Base-by-base conservation (phyloP, 345 rosid genomes). In the Citrus medica region DNA sequence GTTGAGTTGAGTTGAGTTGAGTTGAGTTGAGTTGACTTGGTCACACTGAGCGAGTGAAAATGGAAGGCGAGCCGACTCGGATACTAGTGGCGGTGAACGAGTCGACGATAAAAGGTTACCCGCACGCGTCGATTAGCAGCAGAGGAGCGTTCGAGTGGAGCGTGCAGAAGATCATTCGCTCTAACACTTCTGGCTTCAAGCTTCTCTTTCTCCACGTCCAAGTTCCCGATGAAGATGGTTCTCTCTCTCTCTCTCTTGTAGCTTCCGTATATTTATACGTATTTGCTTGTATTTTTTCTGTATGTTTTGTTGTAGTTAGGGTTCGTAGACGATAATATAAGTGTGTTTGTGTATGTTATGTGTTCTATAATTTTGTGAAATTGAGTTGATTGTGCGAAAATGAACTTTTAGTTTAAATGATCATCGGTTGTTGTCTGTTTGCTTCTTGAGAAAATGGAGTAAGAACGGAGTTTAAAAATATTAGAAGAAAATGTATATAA, bases 221-320 rank as follows among this genome's bases (percentile, higher is more conserved):
- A 88, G 97, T 94, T 67, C 97, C 93, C 30, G 98, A 96, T 80
- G 97, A 90, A 89, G 97, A 96, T 83, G 99, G 98, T 96, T 79
- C 63, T 38, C 74, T 82, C 70, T 69, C 78, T 81, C 40, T 38
- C 12, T 38, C 42, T 38, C 42, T 38, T 59, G 73, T 72, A 6
- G 40, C 46, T 67, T 12, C 9, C 42, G 38, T 17, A 64, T 51
- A 19, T 66, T n/a, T 66, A 22, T 62, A 42, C 69, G 21, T 73
- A 25, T 64, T 67, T 7, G 7, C 63, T 0, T 55, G 25, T 80
- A 22, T 74, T 27, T 67, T 4, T 19, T 30, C 22, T 56, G 69
- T 75, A 81, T 40, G 14, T 67, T 19, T 4, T 56, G 48, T 40
- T 35, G 76, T 67, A 35, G 63, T 21, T 32, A 21, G 56, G 76